Conservation (phyloP, 2,329 filamentous ascomycete genomes). For the Xylaria sp. region DNA sequence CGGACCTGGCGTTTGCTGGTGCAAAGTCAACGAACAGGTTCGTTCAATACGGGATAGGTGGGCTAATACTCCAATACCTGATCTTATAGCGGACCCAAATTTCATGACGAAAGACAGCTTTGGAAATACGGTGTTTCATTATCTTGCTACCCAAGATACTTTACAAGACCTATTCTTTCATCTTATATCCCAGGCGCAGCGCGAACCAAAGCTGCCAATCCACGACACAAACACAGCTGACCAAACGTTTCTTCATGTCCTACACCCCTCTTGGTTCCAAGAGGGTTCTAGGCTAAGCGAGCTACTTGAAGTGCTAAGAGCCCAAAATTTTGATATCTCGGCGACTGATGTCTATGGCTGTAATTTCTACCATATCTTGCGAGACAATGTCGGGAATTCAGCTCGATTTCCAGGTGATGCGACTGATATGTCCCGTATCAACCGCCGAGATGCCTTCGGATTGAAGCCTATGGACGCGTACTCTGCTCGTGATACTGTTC, state of each 20-base stretch:
- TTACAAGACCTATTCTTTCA: slow-evolving; percentile 31
- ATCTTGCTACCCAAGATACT: slow-evolving; percentile 30
- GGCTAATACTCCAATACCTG: slow-evolving; percentile 36
- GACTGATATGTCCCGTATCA: slow-evolving; percentile 42
- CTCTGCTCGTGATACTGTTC: not conserved
- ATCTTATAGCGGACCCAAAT: slow-evolving; percentile 37
- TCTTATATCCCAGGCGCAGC: slow-evolving; percentile 28
- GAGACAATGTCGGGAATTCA: slow-evolving; percentile 27
- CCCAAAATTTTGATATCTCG: slow-evolving; percentile 33
- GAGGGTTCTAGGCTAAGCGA: slow-evolving; percentile 30
- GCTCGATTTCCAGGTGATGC: slow-evolving; percentile 31
- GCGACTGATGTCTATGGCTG: slow-evolving; percentile 42
- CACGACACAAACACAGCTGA: slow-evolving; percentile 37
- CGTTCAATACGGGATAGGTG: slow-evolving; percentile 19
- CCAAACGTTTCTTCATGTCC: slow-evolving; percentile 43
- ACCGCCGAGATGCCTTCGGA: slow-evolving; percentile 57
- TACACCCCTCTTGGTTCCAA: slow-evolving; percentile 41
- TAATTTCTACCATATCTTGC: slow-evolving; percentile 43
- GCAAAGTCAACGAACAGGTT: slow-evolving; percentile 34
- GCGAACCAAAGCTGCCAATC: slow-evolving; percentile 36
- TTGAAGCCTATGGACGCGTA: slow-evolving; percentile 35
- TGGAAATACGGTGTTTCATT: slow-evolving; percentile 59
- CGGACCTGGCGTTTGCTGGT: slow-evolving; percentile 43
- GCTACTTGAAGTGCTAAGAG: slow-evolving; percentile 32
- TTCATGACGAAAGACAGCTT: slow-evolving; percentile 53